These are phyloP conservation scores for Botrytis aclada DNA, from an alignment of 2,329 filamentous ascomycete genomes.

Conservation along the genomic window DNA sequence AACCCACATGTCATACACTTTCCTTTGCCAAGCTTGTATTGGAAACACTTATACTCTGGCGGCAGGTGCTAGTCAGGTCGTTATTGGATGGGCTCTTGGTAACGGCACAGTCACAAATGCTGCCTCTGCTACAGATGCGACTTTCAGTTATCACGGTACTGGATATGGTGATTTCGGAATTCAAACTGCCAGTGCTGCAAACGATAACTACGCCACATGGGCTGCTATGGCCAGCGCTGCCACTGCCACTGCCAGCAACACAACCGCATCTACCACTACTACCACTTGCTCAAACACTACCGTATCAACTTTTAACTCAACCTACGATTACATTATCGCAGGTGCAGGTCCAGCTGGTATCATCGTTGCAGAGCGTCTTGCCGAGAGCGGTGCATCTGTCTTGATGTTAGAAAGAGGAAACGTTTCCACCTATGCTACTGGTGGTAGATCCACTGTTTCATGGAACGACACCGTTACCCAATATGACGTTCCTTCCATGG, in stretches of 20 bases:
- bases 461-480: slow-evolving; percentile 18
- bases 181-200: not conserved
- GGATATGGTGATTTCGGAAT: slow-evolving; percentile 14
- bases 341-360: slow-evolving; percentile 19
- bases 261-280: not conserved
- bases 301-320: not conserved
- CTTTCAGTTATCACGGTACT: slow-evolving; percentile 16
- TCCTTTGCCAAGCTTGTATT: slow-evolving; percentile 49
- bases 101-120: slow-evolving; percentile 18
- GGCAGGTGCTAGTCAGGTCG: not conserved
- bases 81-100: slow-evolving; percentile 16
- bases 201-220: slow-evolving; percentile 14
- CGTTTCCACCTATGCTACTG: slow-evolving; percentile 17
- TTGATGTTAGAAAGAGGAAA: slow-evolving; percentile 20
- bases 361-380: slow-evolving; percentile 18
- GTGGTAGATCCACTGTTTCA: slow-evolving; percentile 14
- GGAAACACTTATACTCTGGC: not conserved
- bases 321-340: slow-evolving; percentile 17
- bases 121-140: slow-evolving; percentile 10
- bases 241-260: not conserved
- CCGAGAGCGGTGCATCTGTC: slow-evolving; percentile 16
- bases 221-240: slow-evolving; percentile 13
- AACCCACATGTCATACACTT: slow-evolving; percentile 53
- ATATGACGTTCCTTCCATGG: slow-evolving; percentile 17
- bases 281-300: slow-evolving; percentile 10